Base-by-base conservation (phyloP, 345 rosid genomes). In the Syzygium aqueum region DNA sequence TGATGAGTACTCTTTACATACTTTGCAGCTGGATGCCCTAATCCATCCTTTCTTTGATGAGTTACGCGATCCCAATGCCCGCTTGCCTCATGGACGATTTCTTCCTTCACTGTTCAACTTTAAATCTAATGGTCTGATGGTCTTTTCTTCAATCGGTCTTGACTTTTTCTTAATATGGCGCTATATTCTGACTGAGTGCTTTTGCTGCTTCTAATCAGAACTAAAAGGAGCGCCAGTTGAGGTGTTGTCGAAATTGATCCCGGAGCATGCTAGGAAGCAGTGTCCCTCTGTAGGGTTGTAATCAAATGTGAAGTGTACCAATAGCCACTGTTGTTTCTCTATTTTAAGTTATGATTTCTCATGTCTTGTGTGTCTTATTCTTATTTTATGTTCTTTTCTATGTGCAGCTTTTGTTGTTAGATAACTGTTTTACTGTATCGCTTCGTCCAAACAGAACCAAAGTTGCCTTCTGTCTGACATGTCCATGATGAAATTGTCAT, bases 31-130 rank as follows among this genome's bases (percentile, higher is more conserved):
- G 46, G 98, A 96, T 87, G 96, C 96, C 67, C 90, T 98, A 92
- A 93, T 90, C 84, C 99, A 98, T 88, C 99, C 99, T 49, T 98
- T 98, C 92, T 98, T 98, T 88, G 98, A 98, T 28, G 99, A 98
- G 92, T 90, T 98, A 73, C 97, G 98, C 22, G 98, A 96, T 86
- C 95, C 92, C 4, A 96, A 92, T 52, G 89, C 96, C 12, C 94
- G 96, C 86, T 86, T 98, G 88, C 99, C 99, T 83, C 96, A 94
- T 84, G 98, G 98, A 50, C 97, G 96, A 17, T 92, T 94, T 93
- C 95, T 96, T 89, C 99, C 98, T 4, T 98, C 99, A 1, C 90
- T 96, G 46, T 95, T 98, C 90, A 96, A 96, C 92, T 96, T 96
- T 54, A 98, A 96, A 89, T 61, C 98, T 82, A 96, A 96, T 37